Conservation (phyloP, 139 green algal species). For the Astrephomene gubernaculifera region DNA sequence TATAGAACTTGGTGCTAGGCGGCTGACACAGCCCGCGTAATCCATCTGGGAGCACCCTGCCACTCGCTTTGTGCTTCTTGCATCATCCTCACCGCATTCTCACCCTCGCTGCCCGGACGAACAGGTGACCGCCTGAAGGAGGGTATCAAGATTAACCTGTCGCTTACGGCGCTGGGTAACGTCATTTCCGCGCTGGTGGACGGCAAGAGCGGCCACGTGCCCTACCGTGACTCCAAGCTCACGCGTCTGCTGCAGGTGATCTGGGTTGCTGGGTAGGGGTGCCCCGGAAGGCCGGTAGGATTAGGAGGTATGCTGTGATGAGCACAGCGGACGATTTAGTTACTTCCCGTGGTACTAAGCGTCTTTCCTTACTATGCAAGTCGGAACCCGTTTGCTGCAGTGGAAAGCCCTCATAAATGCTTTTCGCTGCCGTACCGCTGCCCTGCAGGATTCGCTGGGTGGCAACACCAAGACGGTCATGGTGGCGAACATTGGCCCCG, state of each 20-base stretch:
- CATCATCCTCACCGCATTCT: not conserved
- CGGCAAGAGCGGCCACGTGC: constrained; percentile 74
- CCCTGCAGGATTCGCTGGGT: constrained; percentile 72
- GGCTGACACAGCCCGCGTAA: too few relatives aligned
- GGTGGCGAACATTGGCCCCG: constrained; percentile 86
- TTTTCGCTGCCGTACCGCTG: not conserved
- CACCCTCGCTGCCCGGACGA: too few relatives aligned
- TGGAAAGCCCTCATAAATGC: not conserved
- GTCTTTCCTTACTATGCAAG: too few relatives aligned
- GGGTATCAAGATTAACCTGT: constrained; percentile 92
- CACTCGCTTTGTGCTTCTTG: not conserved
- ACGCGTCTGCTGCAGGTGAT: constrained; percentile 84
- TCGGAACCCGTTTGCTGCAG: too few relatives aligned
- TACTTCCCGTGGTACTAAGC: too few relatives aligned
- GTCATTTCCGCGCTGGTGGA: constrained; percentile 87
- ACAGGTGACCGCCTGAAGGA: constrained; percentile 80
- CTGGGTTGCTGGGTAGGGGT: not conserved
- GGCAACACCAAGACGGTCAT: constrained; percentile 93
- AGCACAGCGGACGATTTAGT: too few relatives aligned
- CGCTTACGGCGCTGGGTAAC: constrained; percentile 87
- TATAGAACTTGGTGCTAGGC: too few relatives aligned
- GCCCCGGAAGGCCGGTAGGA: too few relatives aligned
- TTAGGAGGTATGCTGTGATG: too few relatives aligned
- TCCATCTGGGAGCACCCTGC: too few relatives aligned
- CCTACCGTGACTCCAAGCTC: constrained; percentile 93